Conservation (phyloP, 108 stramenopile species). For the Fistulifera pelliculosa region DNA sequence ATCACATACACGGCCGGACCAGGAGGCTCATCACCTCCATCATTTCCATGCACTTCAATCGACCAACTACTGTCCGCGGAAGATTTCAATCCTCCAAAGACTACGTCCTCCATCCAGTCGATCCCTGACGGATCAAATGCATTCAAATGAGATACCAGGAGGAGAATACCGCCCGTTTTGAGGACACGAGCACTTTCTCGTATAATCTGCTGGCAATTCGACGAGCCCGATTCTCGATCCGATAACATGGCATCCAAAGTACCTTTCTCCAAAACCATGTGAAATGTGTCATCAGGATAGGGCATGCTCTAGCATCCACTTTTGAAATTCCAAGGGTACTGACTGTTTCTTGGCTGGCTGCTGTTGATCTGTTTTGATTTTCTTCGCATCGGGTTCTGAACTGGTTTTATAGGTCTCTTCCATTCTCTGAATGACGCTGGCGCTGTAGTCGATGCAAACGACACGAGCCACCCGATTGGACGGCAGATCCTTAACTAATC, state of each 20-base stretch:
- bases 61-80: constrained; percentile 29
- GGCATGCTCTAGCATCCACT: constrained; percentile 54
- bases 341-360: not conserved
- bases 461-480: constrained; percentile 11
- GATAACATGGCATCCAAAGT: constrained; percentile 82
- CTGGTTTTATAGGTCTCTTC: constrained; percentile 19
- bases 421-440: constrained; percentile 44
- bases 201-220: constrained; percentile 49
- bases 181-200: constrained; percentile 56
- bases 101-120: constrained; percentile 52
- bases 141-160: constrained; percentile 13
- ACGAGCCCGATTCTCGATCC: constrained; percentile 32
- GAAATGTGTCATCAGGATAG: constrained; percentile 28
- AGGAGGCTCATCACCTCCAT: constrained; percentile 27
- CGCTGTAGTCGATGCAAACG: constrained; percentile 62
- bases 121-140: constrained; percentile 11
- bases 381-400: not conserved
- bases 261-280: constrained; percentile 75
- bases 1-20: constrained; percentile 54
- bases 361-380: not conserved
- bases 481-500: not conserved
- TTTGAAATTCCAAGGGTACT: constrained; percentile 30
- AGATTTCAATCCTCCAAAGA: constrained; percentile 48
- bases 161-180: constrained; percentile 18
- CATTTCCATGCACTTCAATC: constrained; percentile 75